These are phyloP conservation scores for Vicia sativa DNA, from an alignment of 306 rosid species.

Conservation along the genomic window DNA sequence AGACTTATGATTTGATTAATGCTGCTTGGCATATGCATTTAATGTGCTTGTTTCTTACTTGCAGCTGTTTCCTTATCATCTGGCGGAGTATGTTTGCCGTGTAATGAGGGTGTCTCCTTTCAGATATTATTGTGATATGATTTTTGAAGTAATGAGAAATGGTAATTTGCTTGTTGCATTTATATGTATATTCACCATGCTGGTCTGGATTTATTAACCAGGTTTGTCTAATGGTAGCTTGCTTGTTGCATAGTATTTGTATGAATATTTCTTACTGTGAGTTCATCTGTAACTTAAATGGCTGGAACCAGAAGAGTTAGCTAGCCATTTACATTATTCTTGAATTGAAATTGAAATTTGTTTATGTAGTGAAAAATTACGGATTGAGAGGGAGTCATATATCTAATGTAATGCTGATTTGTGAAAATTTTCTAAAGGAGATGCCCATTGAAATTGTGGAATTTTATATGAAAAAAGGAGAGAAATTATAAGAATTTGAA, in stretches of 20 bases:
- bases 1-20: conserved; percentile 35
- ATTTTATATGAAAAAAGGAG: neutral
- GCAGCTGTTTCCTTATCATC: conserved; percentile 99
- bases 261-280: conserved; percentile 10
- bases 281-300: conserved; percentile 24
- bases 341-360: conserved; percentile 5
- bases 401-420: conserved; percentile 15
- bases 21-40: conserved; percentile 36
- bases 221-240: neutral
- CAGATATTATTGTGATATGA: conserved; percentile 97
- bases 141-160: conserved; percentile 95
- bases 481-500: neutral
- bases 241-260: conserved; percentile 17
- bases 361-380: conserved; percentile 14
- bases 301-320: conserved; percentile 13
- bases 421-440: neutral
- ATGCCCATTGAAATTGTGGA: neutral
- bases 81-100: conserved; percentile 92
- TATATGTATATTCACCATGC: conserved; percentile 36
- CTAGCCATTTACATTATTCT: conserved; percentile 10
- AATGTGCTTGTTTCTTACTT: conserved; percentile 45
- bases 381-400: conserved; percentile 13
- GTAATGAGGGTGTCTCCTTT: conserved; percentile 96
- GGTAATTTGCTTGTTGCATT: conserved; percentile 59
- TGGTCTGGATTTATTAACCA: conserved; percentile 21